Evolutionary conservation across 2,329 filamentous ascomycete species (phyloP).

Genomic region (Epichloe bromicola): DNA sequence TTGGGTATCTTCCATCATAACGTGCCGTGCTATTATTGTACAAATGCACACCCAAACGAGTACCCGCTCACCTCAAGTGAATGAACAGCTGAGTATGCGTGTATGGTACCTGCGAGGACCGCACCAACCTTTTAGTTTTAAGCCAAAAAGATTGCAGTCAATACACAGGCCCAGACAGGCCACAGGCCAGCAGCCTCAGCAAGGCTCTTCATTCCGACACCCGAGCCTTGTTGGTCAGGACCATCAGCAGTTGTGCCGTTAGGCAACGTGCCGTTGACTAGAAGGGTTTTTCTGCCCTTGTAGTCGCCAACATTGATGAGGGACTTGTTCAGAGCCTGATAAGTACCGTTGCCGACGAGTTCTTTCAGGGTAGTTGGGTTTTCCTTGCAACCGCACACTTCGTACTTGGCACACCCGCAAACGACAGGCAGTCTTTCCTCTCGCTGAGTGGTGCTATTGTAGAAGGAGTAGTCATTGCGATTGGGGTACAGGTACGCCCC

Average conservation of each 20-base stretch:
- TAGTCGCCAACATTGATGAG: slow-evolving; percentile 44
- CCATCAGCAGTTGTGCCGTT: slow-evolving; percentile 45
- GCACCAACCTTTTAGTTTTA: slow-evolving; percentile 13
- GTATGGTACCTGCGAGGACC: not conserved
- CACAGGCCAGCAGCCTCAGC: slow-evolving; percentile 33
- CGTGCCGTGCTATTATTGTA: not conserved
- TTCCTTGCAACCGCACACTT: slow-evolving; percentile 55
- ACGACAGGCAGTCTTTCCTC: slow-evolving; percentile 23
- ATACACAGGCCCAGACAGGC: slow-evolving; percentile 32
- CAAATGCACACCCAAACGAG: not conserved
- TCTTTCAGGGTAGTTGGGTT: slow-evolving; percentile 42
- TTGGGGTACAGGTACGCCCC: slow-evolving; percentile 47
- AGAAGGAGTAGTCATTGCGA: slow-evolving; percentile 29
- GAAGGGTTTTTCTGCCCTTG: slow-evolving; percentile 36
- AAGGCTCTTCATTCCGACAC: slow-evolving; percentile 17
- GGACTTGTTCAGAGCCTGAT: slow-evolving; percentile 43
- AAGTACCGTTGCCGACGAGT: slow-evolving; percentile 53
- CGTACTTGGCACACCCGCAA: slow-evolving; percentile 37
- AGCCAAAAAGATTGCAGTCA: slow-evolving; percentile 30
- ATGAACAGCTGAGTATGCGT: not conserved
- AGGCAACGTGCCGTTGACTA: slow-evolving; percentile 64
- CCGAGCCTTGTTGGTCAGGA: slow-evolving; percentile 18
- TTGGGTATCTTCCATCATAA: not conserved
- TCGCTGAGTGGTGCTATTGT: slow-evolving; percentile 34
- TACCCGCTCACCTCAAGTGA: not conserved